Evolutionary conservation across 306 rosid genomes (phyloP).

Genomic region (Malus asiatica): DNA sequence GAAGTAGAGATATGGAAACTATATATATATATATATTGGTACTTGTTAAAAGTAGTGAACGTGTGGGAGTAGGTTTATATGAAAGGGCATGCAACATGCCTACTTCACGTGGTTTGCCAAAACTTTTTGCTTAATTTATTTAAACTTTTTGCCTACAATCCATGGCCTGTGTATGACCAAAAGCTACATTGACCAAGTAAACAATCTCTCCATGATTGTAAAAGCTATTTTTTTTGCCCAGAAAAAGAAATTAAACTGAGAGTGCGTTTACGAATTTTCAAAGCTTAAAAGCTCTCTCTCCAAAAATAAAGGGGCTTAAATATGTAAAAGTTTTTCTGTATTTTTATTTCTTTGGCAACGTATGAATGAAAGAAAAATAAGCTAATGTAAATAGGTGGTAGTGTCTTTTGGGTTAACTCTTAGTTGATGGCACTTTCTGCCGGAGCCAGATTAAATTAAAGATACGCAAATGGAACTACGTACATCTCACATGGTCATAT

Average conservation of each 20-base stretch:
- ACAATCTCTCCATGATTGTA: neutral
- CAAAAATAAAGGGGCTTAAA: too few relatives aligned
- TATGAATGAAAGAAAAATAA: too few relatives aligned
- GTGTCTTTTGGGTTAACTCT: neutral
- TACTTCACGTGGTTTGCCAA: slow-evolving; percentile 48
- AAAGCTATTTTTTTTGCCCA: neutral
- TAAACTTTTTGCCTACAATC: neutral
- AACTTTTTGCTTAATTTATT: slow-evolving; percentile 7
- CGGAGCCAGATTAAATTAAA: neutral
- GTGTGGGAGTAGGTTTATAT: slow-evolving; percentile 37
- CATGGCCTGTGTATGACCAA: neutral
- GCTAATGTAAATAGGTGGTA: neutral
- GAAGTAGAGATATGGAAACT: neutral
- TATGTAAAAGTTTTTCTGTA: too few relatives aligned
- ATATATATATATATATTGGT: neutral
- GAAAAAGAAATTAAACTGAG: neutral
- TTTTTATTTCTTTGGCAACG: too few relatives aligned
- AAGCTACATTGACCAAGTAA: neutral
- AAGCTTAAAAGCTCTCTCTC: neutral
- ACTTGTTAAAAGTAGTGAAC: slow-evolving; percentile 16
- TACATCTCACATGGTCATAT: neutral
- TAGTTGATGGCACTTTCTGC: neutral
- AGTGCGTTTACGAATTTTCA: neutral
- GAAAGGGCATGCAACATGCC: slow-evolving; percentile 24
- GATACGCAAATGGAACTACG: neutral